These are phyloP conservation scores for Magnolia kwangsiensis DNA, from an alignment of 164 flowering plant species.

Conservation along the genomic window DNA sequence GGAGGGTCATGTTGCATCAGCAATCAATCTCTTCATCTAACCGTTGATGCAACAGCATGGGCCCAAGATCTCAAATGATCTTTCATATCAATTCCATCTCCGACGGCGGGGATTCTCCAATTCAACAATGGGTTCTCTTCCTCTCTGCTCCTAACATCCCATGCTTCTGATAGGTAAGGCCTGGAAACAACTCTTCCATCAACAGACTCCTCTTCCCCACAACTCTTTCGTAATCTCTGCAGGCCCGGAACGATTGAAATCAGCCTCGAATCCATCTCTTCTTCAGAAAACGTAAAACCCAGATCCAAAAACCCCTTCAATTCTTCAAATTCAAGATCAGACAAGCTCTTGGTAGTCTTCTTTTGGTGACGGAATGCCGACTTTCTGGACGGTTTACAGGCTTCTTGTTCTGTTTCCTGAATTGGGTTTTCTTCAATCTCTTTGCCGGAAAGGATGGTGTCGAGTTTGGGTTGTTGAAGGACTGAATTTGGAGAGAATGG, in stretches of 20 bases:
- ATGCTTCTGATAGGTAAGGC: constrained; percentile 79
- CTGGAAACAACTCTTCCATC: constrained; percentile 31
- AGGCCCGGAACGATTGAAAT: constrained; percentile 68
- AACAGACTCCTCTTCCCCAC: not conserved
- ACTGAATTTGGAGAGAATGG: constrained; percentile 34
- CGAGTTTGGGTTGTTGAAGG: constrained; percentile 27
- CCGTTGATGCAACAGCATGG: constrained; percentile 68
- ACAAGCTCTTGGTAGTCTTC: constrained; percentile 45
- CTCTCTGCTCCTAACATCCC: constrained; percentile 32
- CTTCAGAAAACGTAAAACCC: constrained; percentile 65
- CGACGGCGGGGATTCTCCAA: constrained; percentile 44
- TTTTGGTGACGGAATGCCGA: constrained; percentile 14
- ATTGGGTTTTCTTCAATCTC: constrained; percentile 13
- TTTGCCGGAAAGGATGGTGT: constrained; percentile 41
- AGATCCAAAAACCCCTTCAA: constrained; percentile 76
- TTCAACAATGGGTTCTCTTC: constrained; percentile 31
- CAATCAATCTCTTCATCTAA: constrained; percentile 27
- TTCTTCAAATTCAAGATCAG: constrained; percentile 69
- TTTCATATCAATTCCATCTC: constrained; percentile 51
- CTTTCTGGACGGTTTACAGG: not conserved
- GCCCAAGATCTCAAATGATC: constrained; percentile 69
- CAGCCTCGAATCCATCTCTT: constrained; percentile 49
- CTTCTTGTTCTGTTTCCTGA: not conserved
- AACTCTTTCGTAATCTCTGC: constrained; percentile 31
- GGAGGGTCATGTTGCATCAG: not conserved